phyloP scores from a whole-genome alignment of 1,139 yeast species.

The Pichia sp. region DNA sequence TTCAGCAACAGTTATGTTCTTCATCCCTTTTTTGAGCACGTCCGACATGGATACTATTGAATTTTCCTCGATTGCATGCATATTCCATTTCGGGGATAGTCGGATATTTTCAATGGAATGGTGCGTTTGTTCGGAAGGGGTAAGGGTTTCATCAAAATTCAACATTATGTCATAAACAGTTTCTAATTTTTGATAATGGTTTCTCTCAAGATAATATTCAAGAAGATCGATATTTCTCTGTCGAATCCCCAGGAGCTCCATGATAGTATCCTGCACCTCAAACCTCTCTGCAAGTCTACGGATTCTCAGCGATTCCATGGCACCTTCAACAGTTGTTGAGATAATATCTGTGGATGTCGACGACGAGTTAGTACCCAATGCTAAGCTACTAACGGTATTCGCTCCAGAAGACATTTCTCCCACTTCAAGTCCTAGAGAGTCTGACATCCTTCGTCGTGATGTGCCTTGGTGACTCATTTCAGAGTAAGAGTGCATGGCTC shows the following conservation, averaged over 20 bases:
- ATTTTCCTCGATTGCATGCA: slow-evolving; percentile 1
- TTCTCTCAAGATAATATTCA: slow-evolving; percentile 12
- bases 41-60: slow-evolving; percentile 11
- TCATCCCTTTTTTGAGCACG: background rate
- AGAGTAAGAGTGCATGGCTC: too few species aligned
- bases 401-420: too few species aligned
- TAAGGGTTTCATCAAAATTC: slow-evolving; percentile 9
- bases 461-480: too few species aligned
- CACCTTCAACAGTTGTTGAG: background rate
- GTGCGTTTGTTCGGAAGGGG: background rate
- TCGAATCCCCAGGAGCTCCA: slow-evolving; percentile 12
- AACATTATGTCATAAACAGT: slow-evolving; percentile 30
- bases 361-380: too few species aligned
- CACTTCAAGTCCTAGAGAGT: too few species aligned
- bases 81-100: background rate
- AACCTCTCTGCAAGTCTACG: slow-evolving; percentile 3
- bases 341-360: too few species aligned
- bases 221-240: slow-evolving; percentile 8
- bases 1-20: background rate
- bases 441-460: too few species aligned
- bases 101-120: slow-evolving; percentile 2
- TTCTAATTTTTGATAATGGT: slow-evolving; percentile 22
- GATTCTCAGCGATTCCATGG: background rate
- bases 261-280: slow-evolving; percentile 11
- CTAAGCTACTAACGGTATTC: too few species aligned